Percentiles rank a stretch among this genome's conserved stretches.
Conservation (phyloP, 2,329 filamentous ascomycete species). For the Cladosporium cucumerinum region DNA sequence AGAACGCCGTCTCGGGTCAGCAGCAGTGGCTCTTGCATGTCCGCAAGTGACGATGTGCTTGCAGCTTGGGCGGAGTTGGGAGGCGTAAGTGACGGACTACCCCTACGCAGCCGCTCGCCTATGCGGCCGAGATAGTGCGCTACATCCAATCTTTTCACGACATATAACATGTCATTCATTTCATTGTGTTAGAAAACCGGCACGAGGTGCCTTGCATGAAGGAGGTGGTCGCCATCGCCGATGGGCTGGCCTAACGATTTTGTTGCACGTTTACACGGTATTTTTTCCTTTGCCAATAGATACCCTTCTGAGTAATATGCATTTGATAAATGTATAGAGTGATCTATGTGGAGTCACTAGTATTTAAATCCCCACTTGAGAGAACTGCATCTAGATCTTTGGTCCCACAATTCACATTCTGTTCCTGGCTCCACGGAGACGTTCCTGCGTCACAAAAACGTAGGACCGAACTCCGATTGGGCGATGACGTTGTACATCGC, state of each 20-base stretch:
- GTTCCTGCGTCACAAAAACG: not conserved
- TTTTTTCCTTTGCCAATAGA: not conserved
- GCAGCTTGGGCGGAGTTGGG: conserved; percentile 48
- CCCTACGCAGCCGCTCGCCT: conserved; percentile 4
- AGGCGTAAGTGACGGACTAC: conserved; percentile 26
- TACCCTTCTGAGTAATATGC: conserved; percentile 5
- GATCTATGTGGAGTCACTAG: not conserved
- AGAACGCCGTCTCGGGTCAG: conserved; percentile 8
- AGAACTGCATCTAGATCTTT: not conserved
- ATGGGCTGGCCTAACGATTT: not conserved
- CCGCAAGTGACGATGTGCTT: conserved; percentile 46
- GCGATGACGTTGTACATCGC: not conserved
- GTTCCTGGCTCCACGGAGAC: not conserved
- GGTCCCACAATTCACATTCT: not conserved
- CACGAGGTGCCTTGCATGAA: not conserved
- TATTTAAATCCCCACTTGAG: not conserved
- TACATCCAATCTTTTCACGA: not conserved
- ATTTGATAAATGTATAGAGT: conserved; percentile 4
- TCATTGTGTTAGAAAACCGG: not conserved
- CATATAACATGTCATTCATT: not conserved
- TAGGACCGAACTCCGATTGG: not conserved
- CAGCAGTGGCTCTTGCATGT: conserved; percentile 32
- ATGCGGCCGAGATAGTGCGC: not conserved
- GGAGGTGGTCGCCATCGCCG: not conserved
- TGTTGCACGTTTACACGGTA: not conserved